These are phyloP conservation scores for Solanum hybrid DNA, from an alignment of 305 asterid genomes.

Conservation along the genomic window DNA sequence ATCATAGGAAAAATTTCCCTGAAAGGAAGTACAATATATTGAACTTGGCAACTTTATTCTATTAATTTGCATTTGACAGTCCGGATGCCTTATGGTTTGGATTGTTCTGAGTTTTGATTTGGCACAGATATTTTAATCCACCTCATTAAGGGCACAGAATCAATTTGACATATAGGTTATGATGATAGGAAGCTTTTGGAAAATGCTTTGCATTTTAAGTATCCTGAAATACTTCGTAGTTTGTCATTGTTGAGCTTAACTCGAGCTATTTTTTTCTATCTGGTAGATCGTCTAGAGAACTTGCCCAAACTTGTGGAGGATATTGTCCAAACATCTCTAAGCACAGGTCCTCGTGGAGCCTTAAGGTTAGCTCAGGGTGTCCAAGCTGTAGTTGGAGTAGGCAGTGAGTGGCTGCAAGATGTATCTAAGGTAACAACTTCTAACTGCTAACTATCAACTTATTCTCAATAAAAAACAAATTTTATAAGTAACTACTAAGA, in stretches of 20 bases:
- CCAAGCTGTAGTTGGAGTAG: slow-evolving; percentile 92
- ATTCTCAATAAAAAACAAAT: not conserved
- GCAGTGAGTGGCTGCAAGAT: slow-evolving; percentile 88
- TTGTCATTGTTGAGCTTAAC: not conserved
- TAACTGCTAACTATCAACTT: not conserved
- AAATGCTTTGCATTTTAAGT: not conserved
- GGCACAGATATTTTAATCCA: not conserved
- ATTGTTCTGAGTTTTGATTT: not conserved
- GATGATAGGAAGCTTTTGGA: not conserved
- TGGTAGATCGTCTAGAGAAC: slow-evolving; percentile 62
- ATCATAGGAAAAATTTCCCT: not conserved
- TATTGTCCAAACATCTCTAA: slow-evolving; percentile 81
- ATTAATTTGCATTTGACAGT: not conserved
- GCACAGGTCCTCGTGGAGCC: slow-evolving; percentile 92
- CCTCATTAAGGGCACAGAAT: not conserved
- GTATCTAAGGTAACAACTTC: slow-evolving; percentile 55
- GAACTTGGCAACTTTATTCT: not conserved
- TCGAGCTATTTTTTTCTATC: not conserved
- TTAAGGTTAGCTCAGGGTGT: slow-evolving; percentile 90
- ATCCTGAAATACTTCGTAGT: not conserved
- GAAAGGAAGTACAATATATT: not conserved
- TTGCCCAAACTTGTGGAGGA: slow-evolving; percentile 90
- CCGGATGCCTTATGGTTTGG: not conserved
- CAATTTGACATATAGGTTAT: not conserved
- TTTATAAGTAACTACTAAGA: not conserved